Conservation (phyloP, 139 green algal genomes). For the Chlamydomonas sphaeroides region DNA sequence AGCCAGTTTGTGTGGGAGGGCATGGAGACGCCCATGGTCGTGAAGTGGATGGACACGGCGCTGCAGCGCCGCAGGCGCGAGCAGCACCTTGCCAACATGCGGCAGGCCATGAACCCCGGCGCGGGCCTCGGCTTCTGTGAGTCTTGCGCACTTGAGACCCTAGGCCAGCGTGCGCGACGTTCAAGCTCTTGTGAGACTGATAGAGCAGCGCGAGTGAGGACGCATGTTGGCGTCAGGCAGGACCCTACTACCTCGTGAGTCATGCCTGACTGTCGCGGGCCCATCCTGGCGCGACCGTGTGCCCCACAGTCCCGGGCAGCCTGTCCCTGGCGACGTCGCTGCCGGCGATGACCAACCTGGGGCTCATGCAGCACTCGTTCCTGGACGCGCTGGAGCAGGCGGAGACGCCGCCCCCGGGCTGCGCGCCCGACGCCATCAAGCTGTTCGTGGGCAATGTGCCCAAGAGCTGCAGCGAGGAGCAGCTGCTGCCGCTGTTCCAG, state of each 20-base stretch:
- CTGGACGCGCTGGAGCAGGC: not conserved
- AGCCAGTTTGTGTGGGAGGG: conserved; percentile 56
- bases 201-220: too few species aligned
- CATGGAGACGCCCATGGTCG: conserved; percentile 71
- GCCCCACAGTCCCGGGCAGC: not conserved
- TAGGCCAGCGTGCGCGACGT: too few species aligned
- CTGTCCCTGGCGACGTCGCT: conserved; percentile 12
- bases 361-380: conserved; percentile 28
- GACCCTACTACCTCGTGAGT: too few species aligned
- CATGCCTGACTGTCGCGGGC: not conserved
- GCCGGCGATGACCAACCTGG: conserved; percentile 5
- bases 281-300: too few species aligned
- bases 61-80: conserved; percentile 65
- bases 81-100: conserved; percentile 66
- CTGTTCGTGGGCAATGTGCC: conserved; percentile 80
- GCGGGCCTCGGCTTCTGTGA: conserved; percentile 27
- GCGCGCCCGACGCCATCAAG: conserved; percentile 52
- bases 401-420: conserved; percentile 56
- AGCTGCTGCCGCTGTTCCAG: conserved; percentile 70
- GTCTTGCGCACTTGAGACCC: too few species aligned
- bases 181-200: too few species aligned
- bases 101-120: conserved; percentile 48
- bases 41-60: conserved; percentile 75
- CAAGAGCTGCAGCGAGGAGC: conserved; percentile 67
- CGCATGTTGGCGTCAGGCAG: too few species aligned